Evolutionary conservation across 495 filamentous ascomycete genomes (phyloP), one percentile per base, ranked within the genome.

Genomic region (Aspergillus biplanus): DNA sequence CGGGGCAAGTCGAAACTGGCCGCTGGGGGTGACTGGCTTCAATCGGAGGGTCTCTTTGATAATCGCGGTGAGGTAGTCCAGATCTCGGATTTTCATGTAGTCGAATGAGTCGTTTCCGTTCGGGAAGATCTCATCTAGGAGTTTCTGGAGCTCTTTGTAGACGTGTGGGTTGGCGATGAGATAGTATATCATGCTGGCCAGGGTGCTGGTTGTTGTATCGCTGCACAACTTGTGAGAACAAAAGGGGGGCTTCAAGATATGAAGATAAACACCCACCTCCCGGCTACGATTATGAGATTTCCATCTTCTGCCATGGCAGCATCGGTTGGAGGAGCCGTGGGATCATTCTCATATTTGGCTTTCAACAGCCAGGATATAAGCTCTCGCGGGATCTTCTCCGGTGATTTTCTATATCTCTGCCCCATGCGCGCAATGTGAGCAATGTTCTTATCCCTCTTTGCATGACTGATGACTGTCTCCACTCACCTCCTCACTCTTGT

Each of bases 41-140:
- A 87, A 64, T 6, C 84, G 73, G 33, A 87, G 68, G 0, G 83
- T 74, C 67, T 88, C 84, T 52, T 82, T 81, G 66, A 86, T 85
- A 33, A 82, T 67, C 9, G 70, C 73, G 34, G 82, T 77, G 15
- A 87, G 69, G 56, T 79, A 73, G 1, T 73, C 70, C 2, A 80
- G 55, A 5, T 63, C 55, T 35, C 76, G 68, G 13, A 58, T 4
- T 3, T 5, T 11, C 0, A 49, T 55, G 21, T 32, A 49, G 8
- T 31, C 15, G 9, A 48, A 32, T 9, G 18, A n/a, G 12, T 5
- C 1, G n/a, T 12, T 6, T 15, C 15, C 16, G 44, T 52, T 7
- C 3, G 37, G 27, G 9, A 48, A 58, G 8, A 35, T 33, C 11
- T 56, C 49, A 2, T 56, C 62, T 6, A 81, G 52, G 4, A 71